A percentile compares a stretch with the other conserved stretches of the same genome.
phyloP scores from a whole-genome alignment of 169 alveolate genomes.

The Cryptosporidium muris region DNA sequence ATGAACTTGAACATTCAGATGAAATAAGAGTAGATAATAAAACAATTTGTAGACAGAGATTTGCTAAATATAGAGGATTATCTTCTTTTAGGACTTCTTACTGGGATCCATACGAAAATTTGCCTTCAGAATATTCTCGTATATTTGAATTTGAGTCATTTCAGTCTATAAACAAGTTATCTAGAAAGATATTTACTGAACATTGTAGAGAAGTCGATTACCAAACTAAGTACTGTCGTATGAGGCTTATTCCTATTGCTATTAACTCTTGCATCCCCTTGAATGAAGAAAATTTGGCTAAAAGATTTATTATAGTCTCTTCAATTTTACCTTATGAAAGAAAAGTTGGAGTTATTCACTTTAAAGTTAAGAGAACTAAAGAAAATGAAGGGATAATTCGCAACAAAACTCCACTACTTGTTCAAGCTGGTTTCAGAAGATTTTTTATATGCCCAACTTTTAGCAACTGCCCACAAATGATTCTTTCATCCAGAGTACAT shows the following conservation, averaged over 20 bases:
- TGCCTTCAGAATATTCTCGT: constrained; percentile 84
- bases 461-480: constrained; percentile 70
- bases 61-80: constrained; percentile 83
- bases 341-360: constrained; percentile 85
- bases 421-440: constrained; percentile 88
- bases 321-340: constrained; percentile 87
- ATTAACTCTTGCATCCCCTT: constrained; percentile 8
- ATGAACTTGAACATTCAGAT: constrained; percentile 6
- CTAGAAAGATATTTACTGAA: constrained; percentile 39
- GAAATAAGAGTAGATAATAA: constrained; percentile 17
- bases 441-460: constrained; percentile 77
- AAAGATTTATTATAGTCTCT: constrained; percentile 78
- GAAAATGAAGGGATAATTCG: constrained; percentile 77
- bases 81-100: constrained; percentile 83
- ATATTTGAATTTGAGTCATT: constrained; percentile 82
- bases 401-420: constrained; percentile 79
- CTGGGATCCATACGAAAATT: constrained; percentile 86
- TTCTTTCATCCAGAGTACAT: constrained; percentile 72
- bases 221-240: constrained; percentile 21
- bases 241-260: constrained; percentile 17
- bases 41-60: constrained; percentile 73
- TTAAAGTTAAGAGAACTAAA: constrained; percentile 77
- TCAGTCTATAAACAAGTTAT: constrained; percentile 71
- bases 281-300: constrained; percentile 38
- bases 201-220: constrained; percentile 15